Evolutionary conservation across 1,284 basidiomycete genomes (phyloP), one percentile per base, ranked within the genome.

Genomic region (Irpex sp.): DNA sequence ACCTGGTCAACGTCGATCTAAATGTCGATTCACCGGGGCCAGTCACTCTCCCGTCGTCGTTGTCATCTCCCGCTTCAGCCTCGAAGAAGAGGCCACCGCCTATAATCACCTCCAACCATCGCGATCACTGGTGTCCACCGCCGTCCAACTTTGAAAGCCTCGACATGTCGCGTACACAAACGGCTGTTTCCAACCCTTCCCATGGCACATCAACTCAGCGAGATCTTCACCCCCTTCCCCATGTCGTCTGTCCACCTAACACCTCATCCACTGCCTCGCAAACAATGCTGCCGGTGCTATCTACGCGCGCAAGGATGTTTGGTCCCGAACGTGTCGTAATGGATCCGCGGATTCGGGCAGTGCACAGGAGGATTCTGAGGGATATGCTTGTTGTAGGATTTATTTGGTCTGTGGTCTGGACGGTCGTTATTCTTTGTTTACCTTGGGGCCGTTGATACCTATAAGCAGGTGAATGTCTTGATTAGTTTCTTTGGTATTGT

Each of bases 311-410:
- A 9, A 71, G 75, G 6, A 70, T 79, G 44, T 80, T 79, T 65
- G 79, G 79, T 6, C 78, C 79, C 5, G 77, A 79, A 63, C 69
- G 69, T 51, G 73, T 76, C 37, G 75, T 80, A 47, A 69, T 75
- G 48, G 78, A 81, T 63, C 75, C 74, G 60, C 70, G 75, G 31
- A 78, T 81, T 49, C 71, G 72, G 55, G 72, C 68, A n/a, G 73
- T 75, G 57, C 79, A 81, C 66, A 66, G 40, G 37, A 66, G 68
- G 59, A 62, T 78, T 44, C 59, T 78, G 69, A 69, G 69, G 34
- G 75, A 77, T 15, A 72, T 78, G 59, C 34, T 68, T 44, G 26
- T 61, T 13, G 64, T 63, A n/a, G 70, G 70, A 4, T 65, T 67
- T 52, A 55, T 67, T 1, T 65, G 64, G 55, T 62, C 62, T 21